Evolutionary conservation across 192 early-diverging fungal species (phyloP).

Genomic region (Podila horticola): DNA sequence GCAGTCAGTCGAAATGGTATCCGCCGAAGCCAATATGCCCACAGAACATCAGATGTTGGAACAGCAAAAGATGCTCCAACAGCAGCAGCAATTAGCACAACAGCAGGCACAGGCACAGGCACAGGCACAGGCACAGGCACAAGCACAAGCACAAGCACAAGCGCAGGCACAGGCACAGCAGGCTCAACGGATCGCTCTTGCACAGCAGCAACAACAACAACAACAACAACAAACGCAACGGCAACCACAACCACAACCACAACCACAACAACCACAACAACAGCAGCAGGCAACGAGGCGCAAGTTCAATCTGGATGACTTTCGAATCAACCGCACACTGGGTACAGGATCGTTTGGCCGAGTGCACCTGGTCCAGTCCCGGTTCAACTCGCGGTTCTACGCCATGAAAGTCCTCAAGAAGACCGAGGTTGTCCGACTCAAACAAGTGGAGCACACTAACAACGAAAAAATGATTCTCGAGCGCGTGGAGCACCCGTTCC

Average conservation of each 20-base stretch:
- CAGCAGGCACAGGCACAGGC: neutral
- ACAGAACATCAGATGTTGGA: slow-evolving; percentile 26
- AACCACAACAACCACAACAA: slow-evolving; percentile 19
- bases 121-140: slow-evolving; percentile 11
- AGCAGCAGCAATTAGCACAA: slow-evolving; percentile 13
- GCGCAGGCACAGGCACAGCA: slow-evolving; percentile 2
- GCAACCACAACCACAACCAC: neutral
- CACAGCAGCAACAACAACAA: slow-evolving; percentile 24
- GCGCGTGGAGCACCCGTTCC: slow-evolving; percentile 86
- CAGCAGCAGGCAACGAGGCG: slow-evolving; percentile 42
- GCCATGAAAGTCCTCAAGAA: slow-evolving; percentile 98
- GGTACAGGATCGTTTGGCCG: slow-evolving; percentile 98
- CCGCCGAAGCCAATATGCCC: slow-evolving; percentile 32
- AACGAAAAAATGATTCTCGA: slow-evolving; percentile 97
- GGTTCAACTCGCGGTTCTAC: slow-evolving; percentile 84
- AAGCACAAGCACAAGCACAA: slow-evolving; percentile 2
- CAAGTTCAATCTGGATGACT: slow-evolving; percentile 77
- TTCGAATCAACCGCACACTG: slow-evolving; percentile 87
- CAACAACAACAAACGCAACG: slow-evolving; percentile 6
- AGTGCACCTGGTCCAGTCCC: slow-evolving; percentile 90
- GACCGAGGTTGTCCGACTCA: slow-evolving; percentile 91
- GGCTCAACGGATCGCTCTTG: no score
- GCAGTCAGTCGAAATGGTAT: slow-evolving; percentile 52
- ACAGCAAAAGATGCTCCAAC: slow-evolving; percentile 26
- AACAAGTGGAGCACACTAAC: slow-evolving; percentile 98